A percentile compares a stretch with the other conserved stretches of the same genome.
Conservation (phyloP, 805 yeast species). For the Candida corydali region DNA sequence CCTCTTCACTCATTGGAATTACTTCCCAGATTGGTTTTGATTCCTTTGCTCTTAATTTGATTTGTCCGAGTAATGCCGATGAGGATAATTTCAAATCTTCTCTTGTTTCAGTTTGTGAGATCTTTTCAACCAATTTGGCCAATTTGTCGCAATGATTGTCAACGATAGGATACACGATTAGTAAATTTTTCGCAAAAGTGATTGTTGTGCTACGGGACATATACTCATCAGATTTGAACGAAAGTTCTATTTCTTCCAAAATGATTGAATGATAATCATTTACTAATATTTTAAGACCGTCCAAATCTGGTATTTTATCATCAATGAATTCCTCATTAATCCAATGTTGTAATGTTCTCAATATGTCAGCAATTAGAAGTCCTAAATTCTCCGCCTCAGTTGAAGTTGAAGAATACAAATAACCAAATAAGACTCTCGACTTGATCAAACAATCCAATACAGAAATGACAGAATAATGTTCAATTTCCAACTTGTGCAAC, state of each 20-base stretch:
- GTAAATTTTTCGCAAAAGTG: slow-evolving; percentile 64
- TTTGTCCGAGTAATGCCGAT: slow-evolving; percentile 63
- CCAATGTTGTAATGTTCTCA: slow-evolving; percentile 48
- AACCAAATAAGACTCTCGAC: slow-evolving; percentile 46
- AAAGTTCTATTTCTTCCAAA: slow-evolving; percentile 36
- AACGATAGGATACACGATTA: slow-evolving; percentile 62
- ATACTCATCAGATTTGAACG: slow-evolving; percentile 54
- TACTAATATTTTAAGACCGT: slow-evolving; percentile 35
- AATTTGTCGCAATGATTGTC: slow-evolving; percentile 61
- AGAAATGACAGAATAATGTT: slow-evolving; percentile 34
- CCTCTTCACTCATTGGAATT: slow-evolving; percentile 45
- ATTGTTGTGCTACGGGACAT: slow-evolving; percentile 79
- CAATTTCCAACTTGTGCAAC: slow-evolving; percentile 35
- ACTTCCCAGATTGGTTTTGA: slow-evolving; percentile 58
- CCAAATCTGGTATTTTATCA: slow-evolving; percentile 19
- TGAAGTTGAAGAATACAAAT: slow-evolving; percentile 67
- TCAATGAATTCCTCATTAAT: slow-evolving; percentile 25
- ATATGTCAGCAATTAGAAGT: slow-evolving; percentile 57
- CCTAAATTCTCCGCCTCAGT: slow-evolving; percentile 82
- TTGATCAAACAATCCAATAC: slow-evolving; percentile 46
- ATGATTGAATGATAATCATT: slow-evolving; percentile 55
- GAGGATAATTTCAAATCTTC: slow-evolving; percentile 81
- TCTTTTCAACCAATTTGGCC: slow-evolving; percentile 41
- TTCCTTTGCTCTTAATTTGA: slow-evolving; percentile 48
- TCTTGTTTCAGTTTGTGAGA: slow-evolving; percentile 54